phyloP scores from a whole-genome alignment of 345 rosid species.

The Cardiospermum halicacabum region DNA sequence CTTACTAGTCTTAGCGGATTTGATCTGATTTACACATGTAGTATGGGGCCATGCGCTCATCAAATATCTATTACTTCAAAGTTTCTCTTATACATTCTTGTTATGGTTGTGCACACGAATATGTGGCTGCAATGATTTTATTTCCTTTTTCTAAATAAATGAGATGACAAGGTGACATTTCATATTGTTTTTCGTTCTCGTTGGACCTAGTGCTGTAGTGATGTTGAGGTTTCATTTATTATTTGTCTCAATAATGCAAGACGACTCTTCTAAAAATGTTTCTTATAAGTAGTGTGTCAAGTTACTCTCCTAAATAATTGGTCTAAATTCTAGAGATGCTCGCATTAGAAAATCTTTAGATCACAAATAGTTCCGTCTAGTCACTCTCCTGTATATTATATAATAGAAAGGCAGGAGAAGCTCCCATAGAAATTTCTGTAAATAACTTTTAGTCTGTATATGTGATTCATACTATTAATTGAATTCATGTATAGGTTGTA shows the following conservation, averaged over 20 bases:
- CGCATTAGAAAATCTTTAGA: background rate
- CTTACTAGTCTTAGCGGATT: background rate
- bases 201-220: background rate
- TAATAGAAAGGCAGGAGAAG: background rate
- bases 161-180: background rate
- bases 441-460: background rate
- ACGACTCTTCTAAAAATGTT: too few species aligned
- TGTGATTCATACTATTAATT: background rate
- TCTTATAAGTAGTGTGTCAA: too few species aligned
- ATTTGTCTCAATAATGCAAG: too few species aligned
- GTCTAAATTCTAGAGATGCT: too few species aligned
- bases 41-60: background rate
- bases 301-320: too few species aligned
- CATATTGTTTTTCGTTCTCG: background rate
- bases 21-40: background rate
- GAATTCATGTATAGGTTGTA: constrained; percentile 54
- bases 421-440: too few species aligned
- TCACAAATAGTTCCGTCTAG: background rate
- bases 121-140: background rate
- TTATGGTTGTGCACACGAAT: background rate
- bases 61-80: background rate
- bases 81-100: background rate
- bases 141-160: background rate
- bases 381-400: background rate
- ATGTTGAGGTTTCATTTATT: background rate